phyloP scores from a whole-genome alignment of 2,329 filamentous ascomycete species.

The Chrysosporium keratinophilum region DNA sequence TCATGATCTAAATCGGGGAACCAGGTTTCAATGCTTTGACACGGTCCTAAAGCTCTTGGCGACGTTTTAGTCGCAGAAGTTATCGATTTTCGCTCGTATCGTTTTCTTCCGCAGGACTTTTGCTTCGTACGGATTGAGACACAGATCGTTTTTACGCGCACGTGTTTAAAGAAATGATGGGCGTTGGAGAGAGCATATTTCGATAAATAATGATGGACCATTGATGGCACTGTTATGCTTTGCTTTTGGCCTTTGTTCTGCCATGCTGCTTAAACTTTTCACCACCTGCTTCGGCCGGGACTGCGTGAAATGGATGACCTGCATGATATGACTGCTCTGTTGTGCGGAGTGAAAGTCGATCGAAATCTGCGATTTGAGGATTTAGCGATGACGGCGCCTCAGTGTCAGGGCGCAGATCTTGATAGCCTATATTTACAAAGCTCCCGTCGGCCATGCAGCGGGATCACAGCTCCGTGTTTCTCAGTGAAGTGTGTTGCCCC shows the following conservation, averaged over 20 bases:
- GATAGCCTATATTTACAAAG: too few relatives aligned
- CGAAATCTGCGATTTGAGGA: neutral
- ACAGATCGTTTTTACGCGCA: too few relatives aligned
- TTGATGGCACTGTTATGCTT: too few relatives aligned
- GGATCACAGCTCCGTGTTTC: too few relatives aligned
- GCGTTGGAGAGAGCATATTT: too few relatives aligned
- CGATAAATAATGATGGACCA: too few relatives aligned
- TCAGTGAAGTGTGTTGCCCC: too few relatives aligned
- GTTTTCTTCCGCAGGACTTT: too few relatives aligned
- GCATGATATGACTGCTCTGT: neutral
- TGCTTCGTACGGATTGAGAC: too few relatives aligned
- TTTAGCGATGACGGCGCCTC: neutral
- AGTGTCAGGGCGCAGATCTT: neutral
- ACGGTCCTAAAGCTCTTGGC: neutral
- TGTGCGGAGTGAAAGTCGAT: neutral
- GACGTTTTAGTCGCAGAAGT: neutral
- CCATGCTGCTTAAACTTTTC: neutral
- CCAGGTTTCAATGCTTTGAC: neutral
- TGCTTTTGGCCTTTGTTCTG: neutral
- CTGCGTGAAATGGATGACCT: slow-evolving; percentile 4
- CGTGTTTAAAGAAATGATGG: too few relatives aligned
- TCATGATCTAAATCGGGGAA: slow-evolving; percentile 10
- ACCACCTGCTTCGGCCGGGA: neutral
- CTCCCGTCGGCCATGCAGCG: too few relatives aligned
- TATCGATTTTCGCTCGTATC: too few relatives aligned